phyloP scores from a whole-genome alignment of 192 early-diverging fungal species.

The Coemansia sp. region DNA sequence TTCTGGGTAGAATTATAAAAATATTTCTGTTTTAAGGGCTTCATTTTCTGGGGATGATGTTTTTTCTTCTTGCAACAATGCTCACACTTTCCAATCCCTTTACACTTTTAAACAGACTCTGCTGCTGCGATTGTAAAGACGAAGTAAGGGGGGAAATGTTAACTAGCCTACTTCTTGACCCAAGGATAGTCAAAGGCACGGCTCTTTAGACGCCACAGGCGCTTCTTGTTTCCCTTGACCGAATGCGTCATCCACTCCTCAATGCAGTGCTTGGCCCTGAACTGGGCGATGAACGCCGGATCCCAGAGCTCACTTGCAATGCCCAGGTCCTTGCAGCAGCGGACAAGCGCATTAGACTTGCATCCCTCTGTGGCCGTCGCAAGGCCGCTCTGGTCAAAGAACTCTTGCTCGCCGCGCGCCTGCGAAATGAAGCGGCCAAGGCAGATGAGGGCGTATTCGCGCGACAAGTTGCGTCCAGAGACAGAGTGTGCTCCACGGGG shows the following conservation, averaged over 20 bases:
- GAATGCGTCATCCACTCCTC: constrained; percentile 77
- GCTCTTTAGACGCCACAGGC: constrained; percentile 85
- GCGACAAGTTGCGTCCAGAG: constrained; percentile 72
- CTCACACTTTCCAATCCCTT: neutral
- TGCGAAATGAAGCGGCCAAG: constrained; percentile 88
- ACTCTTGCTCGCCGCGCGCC: constrained; percentile 94
- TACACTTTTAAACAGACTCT: neutral
- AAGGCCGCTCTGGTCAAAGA: constrained; percentile 73
- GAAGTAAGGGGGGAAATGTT: neutral
- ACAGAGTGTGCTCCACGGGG: constrained; percentile 89
- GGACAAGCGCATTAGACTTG: constrained; percentile 93
- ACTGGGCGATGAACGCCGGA: constrained; percentile 83
- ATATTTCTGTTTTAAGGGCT: constrained; percentile 8
- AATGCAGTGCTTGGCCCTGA: constrained; percentile 80
- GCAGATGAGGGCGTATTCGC: constrained; percentile 91
- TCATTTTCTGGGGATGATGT: constrained; percentile 11
- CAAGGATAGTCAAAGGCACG: constrained; percentile 68
- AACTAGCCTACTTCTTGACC: constrained; percentile 31
- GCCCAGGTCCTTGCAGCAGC: constrained; percentile 97
- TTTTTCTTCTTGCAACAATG: constrained; percentile 9
- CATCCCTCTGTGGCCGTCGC: constrained; percentile 85
- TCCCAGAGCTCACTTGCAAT: constrained; percentile 94
- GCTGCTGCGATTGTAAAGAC: neutral
- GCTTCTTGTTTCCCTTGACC: constrained; percentile 75
- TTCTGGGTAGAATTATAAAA: constrained; percentile 31